Evolutionary conservation across 768 basidiomycete genomes (phyloP).

Genomic region (Epithele typhae): DNA sequence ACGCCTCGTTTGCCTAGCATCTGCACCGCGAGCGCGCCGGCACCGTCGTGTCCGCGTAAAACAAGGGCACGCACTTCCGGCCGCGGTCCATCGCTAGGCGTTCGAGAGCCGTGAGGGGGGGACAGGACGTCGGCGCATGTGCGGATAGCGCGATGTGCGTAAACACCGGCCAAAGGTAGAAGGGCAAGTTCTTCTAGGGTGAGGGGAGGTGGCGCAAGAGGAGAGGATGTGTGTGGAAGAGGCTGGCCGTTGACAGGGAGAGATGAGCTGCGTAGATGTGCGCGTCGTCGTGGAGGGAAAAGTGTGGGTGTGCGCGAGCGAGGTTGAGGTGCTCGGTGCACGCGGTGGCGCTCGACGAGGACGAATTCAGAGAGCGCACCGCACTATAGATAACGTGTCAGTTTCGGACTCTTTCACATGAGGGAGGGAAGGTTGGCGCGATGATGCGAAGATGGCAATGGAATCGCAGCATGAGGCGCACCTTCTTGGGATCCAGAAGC

Average conservation of each 20-base stretch:
- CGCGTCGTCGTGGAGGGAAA: constrained; percentile 23
- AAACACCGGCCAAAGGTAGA: constrained; percentile 71
- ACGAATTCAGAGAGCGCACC: constrained; percentile 91
- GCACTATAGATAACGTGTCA: constrained; percentile 39
- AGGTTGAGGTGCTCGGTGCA: constrained; percentile 65
- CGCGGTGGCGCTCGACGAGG: constrained; percentile 70
- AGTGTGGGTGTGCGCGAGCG: constrained; percentile 26
- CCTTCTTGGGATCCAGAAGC: constrained; percentile 75
- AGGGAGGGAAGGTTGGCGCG: too few species aligned
- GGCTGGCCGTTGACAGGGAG: constrained; percentile 15
- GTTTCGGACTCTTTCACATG: too few species aligned
- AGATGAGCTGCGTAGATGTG: constrained; percentile 23
- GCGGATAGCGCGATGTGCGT: constrained; percentile 79
- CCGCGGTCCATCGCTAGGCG: neutral
- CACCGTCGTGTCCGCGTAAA: constrained; percentile 68
- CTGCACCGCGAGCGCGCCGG: constrained; percentile 73
- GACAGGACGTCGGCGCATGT: constrained; percentile 53
- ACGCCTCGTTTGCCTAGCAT: constrained; percentile 70
- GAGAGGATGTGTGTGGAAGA: constrained; percentile 13
- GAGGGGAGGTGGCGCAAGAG: constrained; percentile 23
- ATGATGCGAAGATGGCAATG: neutral
- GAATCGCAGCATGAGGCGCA: constrained; percentile 30
- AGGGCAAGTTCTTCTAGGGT: constrained; percentile 75
- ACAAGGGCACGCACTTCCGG: constrained; percentile 42
- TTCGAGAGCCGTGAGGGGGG: constrained; percentile 11